Base-by-base conservation (phyloP, 345 rosid species). In the Xanthoceras sorbifolium region DNA sequence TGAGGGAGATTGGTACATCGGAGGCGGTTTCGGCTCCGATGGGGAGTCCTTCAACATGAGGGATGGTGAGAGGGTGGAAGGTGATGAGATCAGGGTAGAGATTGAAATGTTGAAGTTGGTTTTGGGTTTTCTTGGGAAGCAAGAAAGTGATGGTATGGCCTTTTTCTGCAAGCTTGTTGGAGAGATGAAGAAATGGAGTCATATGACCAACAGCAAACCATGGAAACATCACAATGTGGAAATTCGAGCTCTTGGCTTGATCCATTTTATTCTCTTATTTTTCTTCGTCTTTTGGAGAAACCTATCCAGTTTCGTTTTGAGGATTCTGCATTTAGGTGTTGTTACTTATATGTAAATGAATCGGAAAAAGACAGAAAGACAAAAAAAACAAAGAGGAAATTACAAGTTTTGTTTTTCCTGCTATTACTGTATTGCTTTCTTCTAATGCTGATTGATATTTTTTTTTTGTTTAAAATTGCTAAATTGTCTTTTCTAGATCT, bases 21-120 rank as follows among this genome's bases (percentile, higher is more conserved):
- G 98, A 90, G 64, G 90, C 89, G 0, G 97, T 94, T 74, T 92
- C 89, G 0, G 90, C 73, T 5, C 94, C 97, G 0, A 78, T 77
- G 28, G 98, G 98, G 72, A 94, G 93, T 64, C 93, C 92, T n/a
- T 78, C 77, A 31, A 90, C 90, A 0, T 76, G 77, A 26, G 97
- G 92, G 26, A 91, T 72, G 2, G 82, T 36, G 67, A 91, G 71
- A 1, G 82, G 79, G 67, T 78, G 84, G 65, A 88, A 83, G 64
- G 83, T 68, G 34, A 91, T 91, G 74, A 85, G 84, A 76, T 84
- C 17, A 6, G 90, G 91, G 36, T 80, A 77, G 1, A 73, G 84
- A 57, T 90, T 90, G 20, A 81, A 73, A 31, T 79, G 77, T 66
- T 81, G 59, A 2, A 91, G 44, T n/a, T 84, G 85, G 14, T 11